phyloP scores from a whole-genome alignment of 768 basidiomycete genomes.

The Galerina sulciceps region DNA sequence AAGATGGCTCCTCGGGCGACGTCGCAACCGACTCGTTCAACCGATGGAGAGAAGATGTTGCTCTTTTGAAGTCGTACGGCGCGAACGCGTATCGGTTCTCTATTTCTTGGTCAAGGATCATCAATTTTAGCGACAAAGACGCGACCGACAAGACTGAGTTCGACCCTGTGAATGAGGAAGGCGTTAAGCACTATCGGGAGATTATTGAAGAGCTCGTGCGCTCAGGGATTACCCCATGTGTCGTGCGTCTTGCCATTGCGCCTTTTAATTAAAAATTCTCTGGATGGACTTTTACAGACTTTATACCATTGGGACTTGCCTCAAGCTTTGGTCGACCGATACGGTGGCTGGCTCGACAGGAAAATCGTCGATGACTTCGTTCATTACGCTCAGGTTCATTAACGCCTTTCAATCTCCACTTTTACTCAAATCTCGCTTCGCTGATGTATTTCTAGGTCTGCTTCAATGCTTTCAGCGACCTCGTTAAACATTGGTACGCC shows the following conservation, averaged over 20 bases:
- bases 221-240: slow-evolving; percentile 63
- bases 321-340: slow-evolving; percentile 70
- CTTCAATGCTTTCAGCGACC: slow-evolving; percentile 72
- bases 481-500: slow-evolving; percentile 70
- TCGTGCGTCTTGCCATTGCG: slow-evolving; percentile 42
- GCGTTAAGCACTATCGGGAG: slow-evolving; percentile 67
- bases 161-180: slow-evolving; percentile 66
- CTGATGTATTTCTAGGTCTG: slow-evolving; percentile 44
- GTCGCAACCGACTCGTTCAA: slow-evolving; percentile 72
- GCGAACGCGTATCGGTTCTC: slow-evolving; percentile 78
- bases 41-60: slow-evolving; percentile 68
- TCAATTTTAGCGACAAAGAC: slow-evolving; percentile 44
- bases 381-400: slow-evolving; percentile 55
- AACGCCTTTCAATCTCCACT: neutral
- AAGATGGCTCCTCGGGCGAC: slow-evolving; percentile 67
- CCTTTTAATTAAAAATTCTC: slow-evolving; percentile 4
- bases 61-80: slow-evolving; percentile 63
- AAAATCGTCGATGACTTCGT: slow-evolving; percentile 67
- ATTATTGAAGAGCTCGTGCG: slow-evolving; percentile 68
- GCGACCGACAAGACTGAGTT: slow-evolving; percentile 37
- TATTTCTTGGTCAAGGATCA: slow-evolving; percentile 73
- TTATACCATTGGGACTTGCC: slow-evolving; percentile 83
- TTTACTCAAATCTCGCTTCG: neutral
- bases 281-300: slow-evolving; percentile 41
- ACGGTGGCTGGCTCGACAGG: slow-evolving; percentile 77